phyloP scores from a whole-genome alignment of 2,329 filamentous ascomycete genomes.

The Phymatotrichopsis omnivora region DNA sequence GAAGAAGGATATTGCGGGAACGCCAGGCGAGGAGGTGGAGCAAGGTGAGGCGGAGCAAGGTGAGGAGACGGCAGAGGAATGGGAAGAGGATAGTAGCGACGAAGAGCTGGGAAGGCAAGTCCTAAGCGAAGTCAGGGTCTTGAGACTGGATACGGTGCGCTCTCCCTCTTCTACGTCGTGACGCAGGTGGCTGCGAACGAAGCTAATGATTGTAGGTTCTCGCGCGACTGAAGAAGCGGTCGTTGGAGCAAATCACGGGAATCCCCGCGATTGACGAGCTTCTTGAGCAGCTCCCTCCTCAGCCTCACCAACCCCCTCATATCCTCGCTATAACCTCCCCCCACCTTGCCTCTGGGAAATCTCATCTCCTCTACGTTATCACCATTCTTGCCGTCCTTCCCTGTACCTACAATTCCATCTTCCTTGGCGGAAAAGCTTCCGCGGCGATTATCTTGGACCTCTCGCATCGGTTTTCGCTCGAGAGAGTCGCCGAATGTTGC shows the following conservation, averaged over 20 bases:
- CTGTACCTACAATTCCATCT: conserved; percentile 29
- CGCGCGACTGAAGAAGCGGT: no score
- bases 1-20: conserved; percentile 4
- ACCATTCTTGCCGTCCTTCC: conserved; percentile 45
- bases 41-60: conserved; percentile 10
- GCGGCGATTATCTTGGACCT: conserved; percentile 41
- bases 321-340: not conserved
- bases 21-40: not conserved
- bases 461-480: not conserved
- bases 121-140: no score
- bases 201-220: no score
- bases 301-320: conserved; percentile 2
- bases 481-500: not conserved
- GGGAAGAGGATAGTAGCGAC: no score
- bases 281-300: not conserved
- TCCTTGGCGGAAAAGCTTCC: conserved; percentile 40
- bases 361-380: conserved; percentile 49
- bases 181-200: no score
- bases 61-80: no score
- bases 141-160: no score
- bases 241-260: no score
- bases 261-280: no score
- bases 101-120: no score
- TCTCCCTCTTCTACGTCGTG: no score
- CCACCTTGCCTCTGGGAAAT: conserved; percentile 42